These are phyloP conservation scores for Acanthamoeba sp. DNA, from an alignment of 208 protist genomes.

Conservation along the genomic window DNA sequence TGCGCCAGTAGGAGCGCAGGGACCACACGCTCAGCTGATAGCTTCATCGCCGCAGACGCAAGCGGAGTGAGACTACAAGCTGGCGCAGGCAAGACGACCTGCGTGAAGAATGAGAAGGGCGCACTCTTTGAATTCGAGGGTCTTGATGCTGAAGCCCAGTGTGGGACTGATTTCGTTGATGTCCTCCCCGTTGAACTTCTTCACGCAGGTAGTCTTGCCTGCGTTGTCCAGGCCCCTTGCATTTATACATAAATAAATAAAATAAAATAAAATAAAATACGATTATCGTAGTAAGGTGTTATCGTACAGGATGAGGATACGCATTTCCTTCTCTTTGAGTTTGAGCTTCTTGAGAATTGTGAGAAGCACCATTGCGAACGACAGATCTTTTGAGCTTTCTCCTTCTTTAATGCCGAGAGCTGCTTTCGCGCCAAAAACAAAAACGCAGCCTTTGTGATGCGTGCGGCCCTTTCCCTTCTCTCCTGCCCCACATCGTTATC, in stretches of 20 bases:
- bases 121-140: constrained; percentile 95
- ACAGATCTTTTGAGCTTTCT: no score
- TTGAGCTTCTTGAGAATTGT: constrained; percentile 99
- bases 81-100: not conserved
- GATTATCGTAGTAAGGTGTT: not conserved
- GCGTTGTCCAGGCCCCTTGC: constrained; percentile 95
- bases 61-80: not conserved
- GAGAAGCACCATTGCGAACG: constrained; percentile 96
- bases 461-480: no score
- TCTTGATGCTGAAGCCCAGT: constrained; percentile 99
- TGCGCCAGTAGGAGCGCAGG: constrained; percentile 98
- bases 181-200: constrained; percentile 98
- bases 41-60: constrained; percentile 72
- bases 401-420: no score
- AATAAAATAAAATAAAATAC: constrained; percentile 65
- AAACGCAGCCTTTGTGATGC: no score
- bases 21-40: constrained; percentile 99
- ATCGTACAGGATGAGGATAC: constrained; percentile 96
- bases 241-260: not conserved
- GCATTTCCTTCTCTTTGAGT: constrained; percentile 99
- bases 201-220: constrained; percentile 99
- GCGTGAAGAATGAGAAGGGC: not conserved
- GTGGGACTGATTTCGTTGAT: constrained; percentile 98
- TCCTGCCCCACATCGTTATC: no score
- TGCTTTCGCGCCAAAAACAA: no score